phyloP scores from a whole-genome alignment of 495 filamentous ascomycete species.

The Lindgomyces ingoldianus region DNA sequence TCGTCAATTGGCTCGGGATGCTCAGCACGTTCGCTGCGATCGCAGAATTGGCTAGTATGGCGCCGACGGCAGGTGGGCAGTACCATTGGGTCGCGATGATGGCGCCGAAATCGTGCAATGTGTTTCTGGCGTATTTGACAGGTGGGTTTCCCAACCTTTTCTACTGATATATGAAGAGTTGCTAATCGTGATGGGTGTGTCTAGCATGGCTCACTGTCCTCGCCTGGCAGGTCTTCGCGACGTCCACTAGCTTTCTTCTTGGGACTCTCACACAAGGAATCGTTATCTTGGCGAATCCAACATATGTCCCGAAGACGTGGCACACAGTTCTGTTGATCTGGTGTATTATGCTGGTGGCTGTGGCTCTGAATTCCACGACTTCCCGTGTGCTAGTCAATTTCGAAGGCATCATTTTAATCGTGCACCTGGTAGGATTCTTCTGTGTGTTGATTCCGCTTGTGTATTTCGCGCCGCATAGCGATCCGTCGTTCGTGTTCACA shows the following conservation, averaged over 20 bases:
- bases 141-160: not conserved
- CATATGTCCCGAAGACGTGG: conserved; percentile 51
- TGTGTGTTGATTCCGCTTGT: conserved; percentile 60
- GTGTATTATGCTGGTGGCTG: conserved; percentile 51
- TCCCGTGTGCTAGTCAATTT: conserved; percentile 56
- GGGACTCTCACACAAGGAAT: conserved; percentile 61
- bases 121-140: conserved; percentile 6
- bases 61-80: conserved; percentile 33
- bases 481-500: conserved; percentile 29
- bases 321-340: conserved; percentile 60
- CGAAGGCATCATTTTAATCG: conserved; percentile 57
- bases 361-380: conserved; percentile 59
- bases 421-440: conserved; percentile 65
- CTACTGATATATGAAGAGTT: not conserved
- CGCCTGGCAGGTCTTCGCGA: conserved; percentile 60
- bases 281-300: conserved; percentile 53
- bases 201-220: conserved; percentile 56
- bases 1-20: conserved; percentile 10
- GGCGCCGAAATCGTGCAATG: not conserved
- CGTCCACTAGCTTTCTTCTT: conserved; percentile 54
- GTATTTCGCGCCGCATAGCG: conserved; percentile 49
- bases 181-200: too few species aligned
- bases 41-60: conserved; percentile 35
- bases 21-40: conserved; percentile 4
- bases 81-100: conserved; percentile 19